phyloP scores from a whole-genome alignment of 1,284 basidiomycete species.

The Cutaneotrichosporon dermatis region DNA sequence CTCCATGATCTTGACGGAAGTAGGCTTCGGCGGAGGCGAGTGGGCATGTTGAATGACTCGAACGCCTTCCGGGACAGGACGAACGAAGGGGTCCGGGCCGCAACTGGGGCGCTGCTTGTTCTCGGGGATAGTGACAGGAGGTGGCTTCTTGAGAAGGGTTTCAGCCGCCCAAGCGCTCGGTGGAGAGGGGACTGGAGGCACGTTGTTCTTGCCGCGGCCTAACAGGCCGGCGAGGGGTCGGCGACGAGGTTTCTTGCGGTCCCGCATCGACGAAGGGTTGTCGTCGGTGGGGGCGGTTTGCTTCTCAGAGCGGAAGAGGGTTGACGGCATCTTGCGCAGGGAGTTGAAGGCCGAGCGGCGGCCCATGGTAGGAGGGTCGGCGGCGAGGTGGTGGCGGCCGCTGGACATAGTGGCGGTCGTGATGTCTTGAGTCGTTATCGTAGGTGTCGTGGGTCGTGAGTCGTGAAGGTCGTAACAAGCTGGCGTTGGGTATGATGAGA shows the following conservation, averaged over 20 bases:
- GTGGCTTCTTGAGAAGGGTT: background rate
- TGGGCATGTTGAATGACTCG: slow-evolving; percentile 19
- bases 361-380: background rate
- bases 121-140: background rate
- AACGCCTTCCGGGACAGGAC: slow-evolving; percentile 21
- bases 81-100: slow-evolving; percentile 38
- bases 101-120: slow-evolving; percentile 31
- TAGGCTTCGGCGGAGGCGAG: slow-evolving; percentile 11
- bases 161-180: background rate
- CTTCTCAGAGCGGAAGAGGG: slow-evolving; percentile 23
- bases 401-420: background rate
- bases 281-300: background rate
- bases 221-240: background rate
- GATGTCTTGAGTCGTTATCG: background rate
- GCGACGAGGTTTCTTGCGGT: background rate
- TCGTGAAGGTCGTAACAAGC: background rate
- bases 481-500: too few species aligned
- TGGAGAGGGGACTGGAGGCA: background rate
- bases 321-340: slow-evolving; percentile 36
- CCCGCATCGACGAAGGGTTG: background rate
- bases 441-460: background rate
- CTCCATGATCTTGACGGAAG: slow-evolving; percentile 15
- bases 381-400: background rate
- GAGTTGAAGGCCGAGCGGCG: slow-evolving; percentile 19
- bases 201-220: background rate